Evolutionary conservation across 176 grass and related monocot genomes (phyloP), one percentile per base, ranked within the genome.

Genomic region (Ensete glaucum): DNA sequence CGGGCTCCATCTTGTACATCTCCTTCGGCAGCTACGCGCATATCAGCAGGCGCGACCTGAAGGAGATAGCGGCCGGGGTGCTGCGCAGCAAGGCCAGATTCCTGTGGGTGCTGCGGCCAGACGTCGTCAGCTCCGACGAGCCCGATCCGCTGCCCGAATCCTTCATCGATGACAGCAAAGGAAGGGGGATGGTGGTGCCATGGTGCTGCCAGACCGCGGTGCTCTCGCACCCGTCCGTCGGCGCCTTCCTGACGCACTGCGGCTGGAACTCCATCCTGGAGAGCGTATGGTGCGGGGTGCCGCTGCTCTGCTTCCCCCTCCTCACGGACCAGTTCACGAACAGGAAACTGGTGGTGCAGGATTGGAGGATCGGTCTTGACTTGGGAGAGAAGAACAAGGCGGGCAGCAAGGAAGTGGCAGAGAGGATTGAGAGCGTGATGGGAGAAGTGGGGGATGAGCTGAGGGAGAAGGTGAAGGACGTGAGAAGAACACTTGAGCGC

Each of bases 131-230:
- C 83, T 82, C 85, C 50, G 85, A 87, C 54, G 88, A 88, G 51
- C 83, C 83, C 8, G 74, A 87, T n/a, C 86, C 87, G 3, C 83
- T 89, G 21, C 90, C 85, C 0, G 64, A 53, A 3, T 87, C 77
- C 1, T 93, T 94, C 78, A 16, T 55, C 11, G 62, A 64, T 22
- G 77, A 73, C 0, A 68, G 79, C 7, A 51, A 27, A 0, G 82
- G 80, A 0, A 77, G 85, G 0, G 91, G 91, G 1, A 0, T 90
- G 22, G 82, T 94, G 0, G 82, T 90, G 80, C 91, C 56, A 9
- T 94, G 91, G 91, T 94, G 91, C 76, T 81, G 80, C 81, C 87
- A 90, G 73, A 84, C 85, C 34, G 87, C 85, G 79, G 90, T 93
- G 64, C 55, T 93, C 19, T 54, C 82, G 12, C 85, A 87, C 87